Percentiles rank a stretch among this genome's conserved stretches.
Evolutionary conservation across 2,329 filamentous ascomycete genomes (phyloP).

Genomic region (Colletotrichum scovillei): DNA sequence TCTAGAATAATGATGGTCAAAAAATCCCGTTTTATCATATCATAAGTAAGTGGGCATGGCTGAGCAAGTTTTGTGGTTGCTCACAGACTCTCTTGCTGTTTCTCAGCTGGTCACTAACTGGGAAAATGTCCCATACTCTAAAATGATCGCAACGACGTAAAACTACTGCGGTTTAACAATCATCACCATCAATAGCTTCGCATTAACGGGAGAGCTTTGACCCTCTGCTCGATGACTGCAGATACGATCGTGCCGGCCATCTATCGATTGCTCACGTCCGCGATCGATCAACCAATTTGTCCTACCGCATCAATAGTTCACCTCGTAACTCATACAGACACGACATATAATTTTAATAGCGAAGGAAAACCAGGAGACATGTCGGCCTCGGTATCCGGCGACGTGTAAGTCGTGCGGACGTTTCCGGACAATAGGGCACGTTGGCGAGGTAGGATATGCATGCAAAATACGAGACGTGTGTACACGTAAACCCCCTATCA

Average conservation of each 20-base stretch:
- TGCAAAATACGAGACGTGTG: neutral
- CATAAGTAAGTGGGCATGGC: too few relatives aligned
- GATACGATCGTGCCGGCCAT: neutral
- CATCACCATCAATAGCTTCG: neutral
- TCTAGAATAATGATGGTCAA: too few relatives aligned
- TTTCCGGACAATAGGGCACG: neutral
- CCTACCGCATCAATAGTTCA: neutral
- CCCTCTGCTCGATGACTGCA: neutral
- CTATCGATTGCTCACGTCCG: neutral
- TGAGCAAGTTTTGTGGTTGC: too few relatives aligned
- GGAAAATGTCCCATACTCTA: too few relatives aligned
- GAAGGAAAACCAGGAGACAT: neutral
- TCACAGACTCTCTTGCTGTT: too few relatives aligned
- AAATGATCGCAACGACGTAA: too few relatives aligned
- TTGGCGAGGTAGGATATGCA: neutral
- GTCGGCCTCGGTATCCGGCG: neutral
- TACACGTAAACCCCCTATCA: neutral
- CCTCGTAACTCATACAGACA: neutral
- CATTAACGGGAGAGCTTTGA: neutral
- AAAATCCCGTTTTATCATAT: too few relatives aligned
- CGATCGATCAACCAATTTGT: neutral
- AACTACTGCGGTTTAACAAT: too few relatives aligned
- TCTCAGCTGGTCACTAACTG: too few relatives aligned
- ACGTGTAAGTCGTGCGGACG: neutral
- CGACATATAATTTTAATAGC: neutral